These are phyloP conservation scores for Rhizophora mangle DNA, from an alignment of 345 rosid species.

Conservation along the genomic window DNA sequence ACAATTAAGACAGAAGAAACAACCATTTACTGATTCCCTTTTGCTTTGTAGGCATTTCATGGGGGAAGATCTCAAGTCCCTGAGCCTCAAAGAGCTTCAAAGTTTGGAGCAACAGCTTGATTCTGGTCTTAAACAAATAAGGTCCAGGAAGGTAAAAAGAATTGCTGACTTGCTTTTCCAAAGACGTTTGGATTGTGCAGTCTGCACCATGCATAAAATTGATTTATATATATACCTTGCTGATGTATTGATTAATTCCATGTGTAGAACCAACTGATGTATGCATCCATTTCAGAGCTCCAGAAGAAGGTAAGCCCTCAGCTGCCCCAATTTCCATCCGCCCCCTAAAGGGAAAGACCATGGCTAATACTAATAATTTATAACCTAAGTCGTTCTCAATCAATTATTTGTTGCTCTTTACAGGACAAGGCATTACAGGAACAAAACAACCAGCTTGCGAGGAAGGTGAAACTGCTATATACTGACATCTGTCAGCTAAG, in stretches of 20 bases:
- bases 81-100: constrained; percentile 74
- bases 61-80: constrained; percentile 79
- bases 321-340: neutral
- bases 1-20: neutral
- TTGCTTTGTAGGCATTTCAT: constrained; percentile 57
- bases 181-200: neutral
- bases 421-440: constrained; percentile 76
- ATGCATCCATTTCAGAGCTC: constrained; percentile 71
- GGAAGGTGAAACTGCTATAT: constrained; percentile 50
- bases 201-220: neutral
- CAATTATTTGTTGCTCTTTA: neutral
- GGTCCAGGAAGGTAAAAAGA: constrained; percentile 60
- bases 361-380: neutral
- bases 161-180: neutral
- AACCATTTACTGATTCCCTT: neutral
- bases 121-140: constrained; percentile 63
- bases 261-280: constrained; percentile 75
- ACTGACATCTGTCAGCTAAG: neutral
- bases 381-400: neutral
- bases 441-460: constrained; percentile 59
- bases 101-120: constrained; percentile 81
- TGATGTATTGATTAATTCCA: neutral
- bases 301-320: constrained; percentile 65
- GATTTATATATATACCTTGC: neutral
- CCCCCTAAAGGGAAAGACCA: neutral